Base-by-base conservation (phyloP, 805 yeast genomes). In the Candida silvicultrix region DNA sequence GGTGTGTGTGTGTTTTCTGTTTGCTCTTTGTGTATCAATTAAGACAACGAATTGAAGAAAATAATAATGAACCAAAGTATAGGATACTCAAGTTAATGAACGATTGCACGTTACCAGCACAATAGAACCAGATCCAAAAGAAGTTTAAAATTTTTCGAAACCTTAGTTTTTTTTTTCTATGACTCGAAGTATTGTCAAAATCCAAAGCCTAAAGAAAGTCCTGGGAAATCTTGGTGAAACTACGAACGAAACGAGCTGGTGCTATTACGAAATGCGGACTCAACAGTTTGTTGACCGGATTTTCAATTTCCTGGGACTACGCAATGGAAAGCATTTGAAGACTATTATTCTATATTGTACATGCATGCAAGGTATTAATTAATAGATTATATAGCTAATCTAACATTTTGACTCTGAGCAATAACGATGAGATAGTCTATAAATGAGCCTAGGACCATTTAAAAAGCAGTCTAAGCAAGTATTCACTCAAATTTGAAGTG, bases 31-130 rank as follows among this genome's bases (percentile, higher is more conserved):
- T 15, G 11, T 9, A 37, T 15, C 15, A 37, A 12, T 14, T 22
- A 21, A 37, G 19, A n/a, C 9, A 32, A 28, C 31, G 35, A 32
- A n/a, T n/a, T 32, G 35, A 35, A 19, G n/a, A n/a, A n/a, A n/a
- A n/a, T n/a, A n/a, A 15, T 15, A 37, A 37, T 37, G 20, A 37
- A 37, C 31, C 22, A 15, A 21, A 38, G 29, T 39, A 31, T 40
- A n/a, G 21, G 36, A 21, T 14, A 19, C 20, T 14, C 9, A 11
- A 22, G 43, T 40, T 40, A 22, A 40, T 40, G 43, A 40, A 40
- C 43, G 43, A 40, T 28, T 40, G 22, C 43, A 22, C 43, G 43
- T 40, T 40, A 40, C 43, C 43, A 40, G 42, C 31, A 25, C 35
- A 32, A 32, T 32, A 32, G 19, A 32, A 32, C 19, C n/a, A 32